Conservation (phyloP, 139 green algal genomes). For the Chlamydomonas urium region DNA sequence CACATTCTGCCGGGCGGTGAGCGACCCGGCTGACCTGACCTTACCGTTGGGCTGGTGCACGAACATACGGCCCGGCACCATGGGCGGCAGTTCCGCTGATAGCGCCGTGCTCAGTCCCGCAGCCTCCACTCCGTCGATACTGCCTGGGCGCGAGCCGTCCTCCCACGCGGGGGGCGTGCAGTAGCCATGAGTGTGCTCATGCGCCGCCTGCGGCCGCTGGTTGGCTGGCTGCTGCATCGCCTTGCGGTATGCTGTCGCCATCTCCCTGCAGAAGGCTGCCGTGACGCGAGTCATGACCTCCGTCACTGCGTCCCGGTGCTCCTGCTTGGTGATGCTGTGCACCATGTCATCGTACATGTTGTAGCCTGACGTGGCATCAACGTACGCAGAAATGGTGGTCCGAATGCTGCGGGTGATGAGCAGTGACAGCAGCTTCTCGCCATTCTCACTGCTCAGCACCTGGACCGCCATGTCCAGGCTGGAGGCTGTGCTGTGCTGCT, state of each 20-base stretch:
- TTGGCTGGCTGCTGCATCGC: too few species aligned
- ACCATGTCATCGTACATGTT: slow-evolving; percentile 41
- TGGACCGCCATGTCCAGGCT: slow-evolving; percentile 15
- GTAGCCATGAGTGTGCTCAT: too few species aligned
- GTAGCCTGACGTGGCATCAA: slow-evolving; percentile 32
- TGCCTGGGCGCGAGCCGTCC: too few species aligned
- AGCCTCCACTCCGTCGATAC: too few species aligned
- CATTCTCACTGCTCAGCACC: slow-evolving; percentile 35
- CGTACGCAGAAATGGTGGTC: slow-evolving; percentile 32
- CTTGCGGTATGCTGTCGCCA: too few species aligned
- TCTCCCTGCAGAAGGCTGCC: slow-evolving; percentile 30
- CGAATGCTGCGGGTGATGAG: slow-evolving; percentile 43
- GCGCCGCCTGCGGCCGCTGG: too few species aligned
- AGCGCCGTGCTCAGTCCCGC: too few species aligned
- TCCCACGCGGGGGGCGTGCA: too few species aligned
- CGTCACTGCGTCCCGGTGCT: slow-evolving; percentile 32
- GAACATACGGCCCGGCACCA: not conserved
- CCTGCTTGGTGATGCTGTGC: slow-evolving; percentile 19
- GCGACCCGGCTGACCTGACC: not conserved
- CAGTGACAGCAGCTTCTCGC: slow-evolving; percentile 29
- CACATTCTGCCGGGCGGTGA: not conserved
- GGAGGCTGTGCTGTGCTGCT: not conserved
- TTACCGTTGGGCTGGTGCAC: not conserved
- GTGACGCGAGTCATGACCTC: slow-evolving; percentile 32
- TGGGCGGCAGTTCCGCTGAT: not conserved